A percentile compares a stretch with the other conserved stretches of the same genome.
These are phyloP conservation scores for Metschnikowia picachoensis DNA, from an alignment of 805 yeast species.

Conservation along the genomic window DNA sequence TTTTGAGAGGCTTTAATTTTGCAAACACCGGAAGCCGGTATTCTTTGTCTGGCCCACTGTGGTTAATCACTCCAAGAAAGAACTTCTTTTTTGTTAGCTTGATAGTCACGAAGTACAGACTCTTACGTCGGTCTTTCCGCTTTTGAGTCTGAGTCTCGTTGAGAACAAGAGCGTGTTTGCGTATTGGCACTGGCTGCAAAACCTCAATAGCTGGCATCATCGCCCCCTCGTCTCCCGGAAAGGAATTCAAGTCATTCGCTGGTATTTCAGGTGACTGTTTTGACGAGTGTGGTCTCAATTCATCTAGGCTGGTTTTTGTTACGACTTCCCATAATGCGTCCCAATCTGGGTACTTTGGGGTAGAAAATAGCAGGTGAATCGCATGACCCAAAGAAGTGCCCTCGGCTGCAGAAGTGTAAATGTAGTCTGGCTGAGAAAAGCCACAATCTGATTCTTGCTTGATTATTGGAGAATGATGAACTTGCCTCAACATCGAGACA, in stretches of 20 bases:
- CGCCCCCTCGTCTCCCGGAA: too few relatives aligned
- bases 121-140: neutral
- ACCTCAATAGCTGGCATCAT: too few relatives aligned
- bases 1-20: slow-evolving; percentile 1
- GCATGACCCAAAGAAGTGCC: neutral
- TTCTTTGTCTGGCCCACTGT: slow-evolving; percentile 13
- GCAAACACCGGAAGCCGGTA: slow-evolving; percentile 13
- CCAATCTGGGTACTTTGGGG: neutral
- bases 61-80: slow-evolving; percentile 4
- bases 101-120: slow-evolving; percentile 4
- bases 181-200: neutral
- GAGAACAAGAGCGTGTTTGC: neutral
- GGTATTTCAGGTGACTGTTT: too few relatives aligned
- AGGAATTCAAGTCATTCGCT: too few relatives aligned
- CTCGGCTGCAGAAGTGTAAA: neutral
- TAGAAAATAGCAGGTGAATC: neutral
- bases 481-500: slow-evolving; percentile 1
- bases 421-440: slow-evolving; percentile 3
- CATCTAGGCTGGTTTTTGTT: neutral
- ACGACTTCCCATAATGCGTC: neutral
- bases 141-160: neutral
- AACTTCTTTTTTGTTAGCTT: neutral
- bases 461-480: slow-evolving; percentile 1
- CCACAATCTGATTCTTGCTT: slow-evolving; percentile 5
- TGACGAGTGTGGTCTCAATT: neutral